These are phyloP conservation scores for Cornus florida DNA, from an alignment of 148 eudicot genomes.

Conservation along the genomic window DNA sequence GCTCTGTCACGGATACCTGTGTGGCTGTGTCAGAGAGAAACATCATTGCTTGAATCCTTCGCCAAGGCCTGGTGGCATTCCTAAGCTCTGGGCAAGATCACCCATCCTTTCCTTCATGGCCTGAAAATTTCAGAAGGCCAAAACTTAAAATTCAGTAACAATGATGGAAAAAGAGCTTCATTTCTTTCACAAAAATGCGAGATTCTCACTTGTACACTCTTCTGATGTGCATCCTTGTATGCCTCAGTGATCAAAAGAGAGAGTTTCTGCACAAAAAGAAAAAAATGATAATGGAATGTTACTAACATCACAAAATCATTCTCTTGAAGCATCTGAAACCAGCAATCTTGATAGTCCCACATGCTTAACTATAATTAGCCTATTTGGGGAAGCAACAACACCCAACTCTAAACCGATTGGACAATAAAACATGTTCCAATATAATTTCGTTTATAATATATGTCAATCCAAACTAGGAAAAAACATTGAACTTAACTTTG, in stretches of 20 bases:
- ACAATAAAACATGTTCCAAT: too few species aligned
- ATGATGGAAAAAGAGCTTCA: not conserved
- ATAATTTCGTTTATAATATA: too few species aligned
- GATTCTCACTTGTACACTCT: constrained; percentile 70
- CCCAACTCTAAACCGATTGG: not conserved
- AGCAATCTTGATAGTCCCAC: not conserved
- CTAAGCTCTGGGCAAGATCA: constrained; percentile 82
- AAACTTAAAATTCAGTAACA: not conserved
- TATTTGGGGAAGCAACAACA: not conserved
- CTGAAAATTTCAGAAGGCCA: constrained; percentile 29
- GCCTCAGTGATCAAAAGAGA: constrained; percentile 88
- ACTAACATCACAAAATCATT: not conserved
- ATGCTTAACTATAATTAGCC: not conserved
- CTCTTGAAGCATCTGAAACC: not conserved
- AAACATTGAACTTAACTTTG: too few species aligned
- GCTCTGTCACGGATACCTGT: not conserved
- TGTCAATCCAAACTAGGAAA: too few species aligned
- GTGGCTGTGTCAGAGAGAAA: not conserved
- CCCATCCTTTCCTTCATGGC: constrained; percentile 90
- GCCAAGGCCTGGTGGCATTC: constrained; percentile 78
- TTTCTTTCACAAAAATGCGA: not conserved
- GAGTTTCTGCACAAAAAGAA: constrained; percentile 53
- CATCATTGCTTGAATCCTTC: constrained; percentile 51
- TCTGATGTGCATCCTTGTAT: constrained; percentile 95
- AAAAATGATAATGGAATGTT: not conserved